A percentile compares a stretch with the other conserved stretches of the same genome.
Evolutionary conservation across 2,329 filamentous ascomycete species (phyloP).

Genomic region (Microsporum audouinii): DNA sequence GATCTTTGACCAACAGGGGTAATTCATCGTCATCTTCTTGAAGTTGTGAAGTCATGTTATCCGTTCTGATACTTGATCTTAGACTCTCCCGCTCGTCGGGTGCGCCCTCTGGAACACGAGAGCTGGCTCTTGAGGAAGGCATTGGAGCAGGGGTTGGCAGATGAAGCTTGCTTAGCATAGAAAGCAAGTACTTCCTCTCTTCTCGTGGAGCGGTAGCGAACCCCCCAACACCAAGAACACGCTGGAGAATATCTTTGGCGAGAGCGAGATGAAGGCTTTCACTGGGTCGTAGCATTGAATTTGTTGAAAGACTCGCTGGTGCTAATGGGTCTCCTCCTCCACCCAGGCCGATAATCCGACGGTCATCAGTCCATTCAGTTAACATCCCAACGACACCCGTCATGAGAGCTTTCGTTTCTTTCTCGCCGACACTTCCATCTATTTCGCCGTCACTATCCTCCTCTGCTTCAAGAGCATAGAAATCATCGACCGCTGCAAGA

Average conservation of each 20-base stretch:
- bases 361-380: slow-evolving; percentile 88
- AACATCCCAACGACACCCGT: slow-evolving; percentile 68
- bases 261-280: slow-evolving; percentile 72
- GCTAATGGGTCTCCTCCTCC: slow-evolving; percentile 35
- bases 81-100: slow-evolving; percentile 50
- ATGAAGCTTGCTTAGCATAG: slow-evolving; percentile 71
- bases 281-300: slow-evolving; percentile 36
- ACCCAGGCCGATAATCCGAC: slow-evolving; percentile 58
- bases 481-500: slow-evolving; percentile 45
- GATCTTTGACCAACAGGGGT: slow-evolving; percentile 44
- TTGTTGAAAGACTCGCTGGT: slow-evolving; percentile 47
- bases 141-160: slow-evolving; percentile 54
- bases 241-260: slow-evolving; percentile 64
- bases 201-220: slow-evolving; percentile 44
- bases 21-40: slow-evolving; percentile 43
- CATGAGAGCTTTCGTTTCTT: slow-evolving; percentile 43
- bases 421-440: slow-evolving; percentile 63
- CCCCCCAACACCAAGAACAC: slow-evolving; percentile 45
- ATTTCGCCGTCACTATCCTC: slow-evolving; percentile 64
- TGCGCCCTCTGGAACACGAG: slow-evolving; percentile 38
- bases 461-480: slow-evolving; percentile 61
- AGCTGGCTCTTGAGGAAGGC: slow-evolving; percentile 45
- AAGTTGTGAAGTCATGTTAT: slow-evolving; percentile 30
- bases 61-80: slow-evolving; percentile 36
- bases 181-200: slow-evolving; percentile 70